Evolutionary conservation across 176 grass and related monocot species (phyloP).

Genomic region (Oryza australiensis): DNA sequence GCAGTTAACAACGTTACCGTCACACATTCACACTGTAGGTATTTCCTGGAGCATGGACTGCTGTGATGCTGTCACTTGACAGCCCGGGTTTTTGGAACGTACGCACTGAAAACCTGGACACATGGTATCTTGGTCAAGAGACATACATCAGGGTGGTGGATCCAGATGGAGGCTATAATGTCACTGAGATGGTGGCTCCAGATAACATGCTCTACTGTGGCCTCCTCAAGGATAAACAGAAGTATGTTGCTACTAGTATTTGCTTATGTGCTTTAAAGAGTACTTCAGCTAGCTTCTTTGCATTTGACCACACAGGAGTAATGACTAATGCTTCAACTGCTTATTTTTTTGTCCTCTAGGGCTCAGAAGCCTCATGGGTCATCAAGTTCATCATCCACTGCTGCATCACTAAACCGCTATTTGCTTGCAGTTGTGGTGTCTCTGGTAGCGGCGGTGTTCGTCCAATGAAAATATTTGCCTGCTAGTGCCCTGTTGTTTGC

Average conservation of each 20-base stretch:
- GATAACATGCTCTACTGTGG: constrained; percentile 83
- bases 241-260: constrained; percentile 51
- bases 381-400: constrained; percentile 14
- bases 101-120: constrained; percentile 81
- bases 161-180: constrained; percentile 59
- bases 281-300: background rate
- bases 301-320: background rate
- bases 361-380: constrained; percentile 69
- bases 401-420: constrained; percentile 6
- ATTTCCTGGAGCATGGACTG: constrained; percentile 95
- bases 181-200: constrained; percentile 69
- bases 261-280: background rate
- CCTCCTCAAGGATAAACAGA: constrained; percentile 73
- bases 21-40: constrained; percentile 41
- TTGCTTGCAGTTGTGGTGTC: constrained; percentile 37
- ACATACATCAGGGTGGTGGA: constrained; percentile 74
- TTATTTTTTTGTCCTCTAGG: constrained; percentile 35
- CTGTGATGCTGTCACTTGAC: constrained; percentile 76
- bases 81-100: constrained; percentile 94
- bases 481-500: constrained; percentile 21
- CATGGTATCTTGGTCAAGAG: constrained; percentile 91
- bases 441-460: constrained; percentile 20
- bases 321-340: background rate
- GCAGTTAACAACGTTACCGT: background rate
- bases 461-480: constrained; percentile 23